Conservation (phyloP, 306 rosid species). For the Castanea mollissima region DNA sequence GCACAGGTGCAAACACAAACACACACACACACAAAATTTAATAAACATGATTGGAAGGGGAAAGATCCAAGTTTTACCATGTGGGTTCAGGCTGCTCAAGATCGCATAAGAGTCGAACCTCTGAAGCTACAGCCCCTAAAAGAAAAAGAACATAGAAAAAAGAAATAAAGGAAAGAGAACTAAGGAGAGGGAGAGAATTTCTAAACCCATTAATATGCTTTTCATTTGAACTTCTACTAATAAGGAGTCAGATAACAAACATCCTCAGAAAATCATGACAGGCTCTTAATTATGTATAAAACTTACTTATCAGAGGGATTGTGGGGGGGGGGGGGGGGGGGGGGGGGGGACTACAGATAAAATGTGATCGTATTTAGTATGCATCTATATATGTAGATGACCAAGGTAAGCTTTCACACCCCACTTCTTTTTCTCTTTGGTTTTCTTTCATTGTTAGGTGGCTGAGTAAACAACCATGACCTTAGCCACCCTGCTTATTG, state of each 20-base stretch:
- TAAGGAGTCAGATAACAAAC: not conserved
- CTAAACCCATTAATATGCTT: not conserved
- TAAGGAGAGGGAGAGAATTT: not conserved
- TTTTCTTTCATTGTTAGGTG: not conserved
- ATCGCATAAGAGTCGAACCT: constrained; percentile 80
- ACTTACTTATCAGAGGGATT: not conserved
- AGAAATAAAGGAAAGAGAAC: not conserved
- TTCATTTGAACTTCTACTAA: not conserved
- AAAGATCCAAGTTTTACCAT: constrained; percentile 45
- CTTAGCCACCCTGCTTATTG: too few species aligned
- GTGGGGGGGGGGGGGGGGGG: too few species aligned
- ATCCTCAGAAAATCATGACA: not conserved
- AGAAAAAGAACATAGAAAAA: constrained; percentile 10
- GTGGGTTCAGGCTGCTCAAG: constrained; percentile 85
- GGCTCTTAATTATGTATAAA: not conserved
- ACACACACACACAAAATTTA: not conserved
- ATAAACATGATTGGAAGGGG: not conserved
- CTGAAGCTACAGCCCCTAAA: constrained; percentile 69
- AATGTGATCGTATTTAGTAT: not conserved
- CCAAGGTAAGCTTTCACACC: not conserved
- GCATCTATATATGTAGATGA: not conserved
- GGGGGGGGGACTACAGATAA: not conserved
- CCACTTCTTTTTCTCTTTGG: not conserved
- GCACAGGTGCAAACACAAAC: not conserved
- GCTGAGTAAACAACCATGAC: not conserved